phyloP scores from a whole-genome alignment of 345 rosid genomes.

The Adansonia digitata region DNA sequence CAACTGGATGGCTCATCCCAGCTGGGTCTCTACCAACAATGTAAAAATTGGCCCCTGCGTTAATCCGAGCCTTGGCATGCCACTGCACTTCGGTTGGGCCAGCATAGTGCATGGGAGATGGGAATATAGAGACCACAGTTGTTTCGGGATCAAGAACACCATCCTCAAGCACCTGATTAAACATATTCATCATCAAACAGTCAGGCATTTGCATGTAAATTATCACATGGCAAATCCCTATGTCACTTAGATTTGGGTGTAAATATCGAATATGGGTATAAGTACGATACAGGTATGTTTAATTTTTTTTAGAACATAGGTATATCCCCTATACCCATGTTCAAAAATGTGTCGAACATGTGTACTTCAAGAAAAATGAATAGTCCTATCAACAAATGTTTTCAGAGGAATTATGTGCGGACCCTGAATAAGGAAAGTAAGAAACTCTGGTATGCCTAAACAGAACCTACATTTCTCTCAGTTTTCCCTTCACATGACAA shows the following conservation, averaged over 20 bases:
- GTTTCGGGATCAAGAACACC: slow-evolving; percentile 91
- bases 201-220: not conserved
- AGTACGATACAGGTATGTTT: too few species aligned
- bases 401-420: too few species aligned
- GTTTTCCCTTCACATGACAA: not conserved
- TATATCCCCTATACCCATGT: too few species aligned
- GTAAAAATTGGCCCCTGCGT: slow-evolving; percentile 95
- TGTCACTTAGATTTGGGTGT: too few species aligned
- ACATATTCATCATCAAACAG: not conserved
- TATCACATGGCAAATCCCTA: not conserved
- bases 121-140: slow-evolving; percentile 84
- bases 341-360: too few species aligned
- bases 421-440: too few species aligned
- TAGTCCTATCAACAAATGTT: too few species aligned
- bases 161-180: slow-evolving; percentile 73
- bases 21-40: slow-evolving; percentile 99
- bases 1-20: slow-evolving; percentile 93
- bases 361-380: too few species aligned
- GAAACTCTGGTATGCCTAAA: not conserved
- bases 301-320: too few species aligned
- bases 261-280: too few species aligned
- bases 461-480: not conserved
- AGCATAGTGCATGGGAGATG: slow-evolving; percentile 97
- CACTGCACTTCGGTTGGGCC: slow-evolving; percentile 99
- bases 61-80: slow-evolving; percentile 96